Evolutionary conservation across 164 flowering plant species (phyloP), one percentile per base, ranked within the genome.

Genomic region (Brasenia schreberi): DNA sequence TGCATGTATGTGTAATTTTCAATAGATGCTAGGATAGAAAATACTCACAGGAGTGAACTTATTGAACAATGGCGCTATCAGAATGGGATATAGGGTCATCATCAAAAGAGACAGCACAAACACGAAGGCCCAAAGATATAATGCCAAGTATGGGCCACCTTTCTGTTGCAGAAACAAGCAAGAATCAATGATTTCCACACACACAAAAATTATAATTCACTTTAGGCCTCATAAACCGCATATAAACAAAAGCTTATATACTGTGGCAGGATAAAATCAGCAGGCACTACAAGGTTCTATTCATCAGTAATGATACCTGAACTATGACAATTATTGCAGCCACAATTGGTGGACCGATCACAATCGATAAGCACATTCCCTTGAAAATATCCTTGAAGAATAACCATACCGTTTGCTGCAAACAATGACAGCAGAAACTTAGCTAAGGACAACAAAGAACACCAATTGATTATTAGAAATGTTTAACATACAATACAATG

Each of bases 1-100:
- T 12, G 39, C 39, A 33, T 33, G 39, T 33, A 33, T 33, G 39
- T 33, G 39, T 19, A 17, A 18, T 18, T 69, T 60, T 45, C 39
- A 43, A 63, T 14, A 42, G 59, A 59, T 33, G 39, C 39, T 33
- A 64, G 14, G 12, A 39, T 1, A 19, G 6, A 59, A 42, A 19
- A 61, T 72, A 82, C 99, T 84, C 77, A 95, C 97, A 43, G 99
- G 89, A 18, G 96, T 90, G 75, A 95, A 95, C 78, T 92, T 95
- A 78, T 95, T 95, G 75, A 95, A 95, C 70, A 95, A 96, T 65
- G 99, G 99, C 23, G 99, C 99, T 52, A 92, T 95, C 14, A 95
- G 76, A 72, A 92, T 63, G 17, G 99, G 99, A 71, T 88, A 95
- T 12, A 92, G 5, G 17, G 98, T 92, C 97, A 95, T 87, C 98